These are phyloP conservation scores for Lunularia cruciata DNA, from an alignment of 225 moss, liverwort and hornwort genomes.

Conservation along the genomic window DNA sequence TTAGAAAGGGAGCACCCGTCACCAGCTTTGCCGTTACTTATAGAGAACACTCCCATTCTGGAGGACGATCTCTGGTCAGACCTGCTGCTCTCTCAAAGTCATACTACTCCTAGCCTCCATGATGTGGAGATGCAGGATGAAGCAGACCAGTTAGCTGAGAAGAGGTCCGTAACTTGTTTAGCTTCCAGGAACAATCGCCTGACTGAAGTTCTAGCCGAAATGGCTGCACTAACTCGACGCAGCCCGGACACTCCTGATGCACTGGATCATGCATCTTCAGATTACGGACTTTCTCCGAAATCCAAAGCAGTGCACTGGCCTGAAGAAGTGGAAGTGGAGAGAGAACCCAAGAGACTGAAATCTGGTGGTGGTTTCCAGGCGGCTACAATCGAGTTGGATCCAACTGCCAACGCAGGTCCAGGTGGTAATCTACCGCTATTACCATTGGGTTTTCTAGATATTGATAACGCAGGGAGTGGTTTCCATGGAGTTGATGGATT, in stretches of 20 bases:
- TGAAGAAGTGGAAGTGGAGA: neutral
- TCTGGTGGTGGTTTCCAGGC: conserved; percentile 7
- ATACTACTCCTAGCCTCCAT: neutral
- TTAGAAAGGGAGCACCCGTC: conserved; percentile 7
- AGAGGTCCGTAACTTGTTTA: neutral
- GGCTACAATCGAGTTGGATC: neutral
- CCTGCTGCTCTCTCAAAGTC: conserved; percentile 18
- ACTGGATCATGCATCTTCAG: neutral
- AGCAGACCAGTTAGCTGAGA: neutral
- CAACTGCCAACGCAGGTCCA: neutral
- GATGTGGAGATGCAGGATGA: conserved; percentile 17
- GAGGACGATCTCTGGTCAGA: conserved; percentile 32
- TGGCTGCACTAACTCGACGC: conserved; percentile 5
- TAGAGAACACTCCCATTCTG: conserved; percentile 6
- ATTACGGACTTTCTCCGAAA: neutral
- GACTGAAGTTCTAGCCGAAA: neutral
- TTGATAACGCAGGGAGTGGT: neutral
- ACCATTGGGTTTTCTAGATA: neutral
- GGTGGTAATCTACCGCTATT: neutral
- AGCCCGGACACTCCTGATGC: neutral
- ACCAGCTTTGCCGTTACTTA: conserved; percentile 9
- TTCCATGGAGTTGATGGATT: neutral
- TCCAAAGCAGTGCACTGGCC: conserved; percentile 30
- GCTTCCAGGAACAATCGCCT: neutral
- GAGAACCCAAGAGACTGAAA: conserved; percentile 24